phyloP scores from a whole-genome alignment of 1,284 basidiomycete species.

The Ganoderma boninense region DNA sequence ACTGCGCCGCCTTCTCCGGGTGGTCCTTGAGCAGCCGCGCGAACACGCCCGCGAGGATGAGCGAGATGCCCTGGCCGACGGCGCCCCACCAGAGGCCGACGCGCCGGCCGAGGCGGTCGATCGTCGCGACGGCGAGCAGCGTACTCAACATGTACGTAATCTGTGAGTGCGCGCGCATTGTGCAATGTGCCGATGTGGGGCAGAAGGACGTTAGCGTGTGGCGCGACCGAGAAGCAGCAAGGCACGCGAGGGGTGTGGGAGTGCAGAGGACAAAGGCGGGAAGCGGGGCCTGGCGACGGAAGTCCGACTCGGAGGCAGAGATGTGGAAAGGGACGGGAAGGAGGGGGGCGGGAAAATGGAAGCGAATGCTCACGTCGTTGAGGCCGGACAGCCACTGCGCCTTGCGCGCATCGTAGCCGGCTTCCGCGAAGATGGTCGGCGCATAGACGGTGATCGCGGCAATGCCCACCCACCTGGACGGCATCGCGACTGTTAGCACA shows the following conservation, averaged over 20 bases:
- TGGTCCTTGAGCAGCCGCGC: slow-evolving; percentile 51
- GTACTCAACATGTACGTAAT: slow-evolving; percentile 57
- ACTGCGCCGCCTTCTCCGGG: slow-evolving; percentile 51
- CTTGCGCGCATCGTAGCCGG: slow-evolving; percentile 54
- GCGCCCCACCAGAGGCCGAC: slow-evolving; percentile 57
- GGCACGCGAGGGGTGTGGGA: slow-evolving; percentile 6
- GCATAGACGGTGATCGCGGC: slow-evolving; percentile 61
- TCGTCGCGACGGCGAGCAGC: slow-evolving; percentile 53
- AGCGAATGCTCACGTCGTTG: slow-evolving; percentile 47
- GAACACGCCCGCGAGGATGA: slow-evolving; percentile 57
- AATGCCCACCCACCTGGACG: slow-evolving; percentile 54
- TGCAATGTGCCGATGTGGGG: neutral
- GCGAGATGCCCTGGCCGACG: slow-evolving; percentile 44
- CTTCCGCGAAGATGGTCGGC: slow-evolving; percentile 56
- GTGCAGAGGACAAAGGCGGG: neutral
- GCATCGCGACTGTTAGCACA: slow-evolving; percentile 6
- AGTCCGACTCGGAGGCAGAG: neutral
- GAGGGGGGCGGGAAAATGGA: neutral
- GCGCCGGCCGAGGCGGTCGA: slow-evolving; percentile 57
- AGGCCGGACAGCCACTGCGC: slow-evolving; percentile 57
- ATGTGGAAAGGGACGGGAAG: no score
- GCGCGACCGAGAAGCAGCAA: neutral
- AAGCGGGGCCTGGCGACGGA: neutral
- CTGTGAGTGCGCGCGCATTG: slow-evolving; percentile 32
- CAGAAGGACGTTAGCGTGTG: slow-evolving; percentile 13